Evolutionary conservation across 306 rosid genomes (phyloP), one percentile per base, ranked within the genome.

Genomic region (Sesbania bispinosa): DNA sequence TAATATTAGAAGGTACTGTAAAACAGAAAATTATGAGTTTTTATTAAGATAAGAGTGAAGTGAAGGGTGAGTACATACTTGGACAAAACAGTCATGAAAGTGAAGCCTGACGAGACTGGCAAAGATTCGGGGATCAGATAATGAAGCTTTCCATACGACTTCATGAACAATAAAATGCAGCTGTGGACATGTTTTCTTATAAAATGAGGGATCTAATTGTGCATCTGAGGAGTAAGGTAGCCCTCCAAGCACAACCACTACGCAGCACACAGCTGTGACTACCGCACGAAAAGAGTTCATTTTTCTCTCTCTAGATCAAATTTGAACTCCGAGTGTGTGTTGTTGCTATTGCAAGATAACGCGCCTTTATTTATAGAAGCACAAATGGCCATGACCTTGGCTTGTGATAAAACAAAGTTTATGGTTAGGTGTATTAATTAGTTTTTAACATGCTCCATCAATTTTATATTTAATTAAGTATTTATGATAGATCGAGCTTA

Each of bases 41-140:
- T 69, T 55, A 38, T 78, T 81, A n/a, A 82, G 78, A 67, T 83
- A 82, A 6, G 77, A 80, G 11, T 82, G 85, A 41, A 82, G 11
- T 73, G 80, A 77, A 82, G 82, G n/a, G n/a, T n/a, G n/a, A n/a
- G n/a, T n/a, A n/a, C 69, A 82, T 73, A 4, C n/a, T n/a, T n/a
- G n/a, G n/a, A n/a, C n/a, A n/a, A n/a, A n/a, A n/a, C n/a, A n/a
- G n/a, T n/a, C n/a, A n/a, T n/a, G n/a, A n/a, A n/a, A n/a, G n/a
- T n/a, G n/a, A n/a, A n/a, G n/a, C n/a, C n/a, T n/a, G n/a, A 50
- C 6, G 59, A 82, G 67, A 51, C 77, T 73, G 18, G 71, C 82
- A 10, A 68, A 50, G 5, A 68, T 73, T 5, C 80, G 68, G 1
- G 70, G 27, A 52, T 82, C 82, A 0, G 38, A 14, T 14, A 0